phyloP scores from a whole-genome alignment of 257 asterid genomes.

The Cordia subcordata region DNA sequence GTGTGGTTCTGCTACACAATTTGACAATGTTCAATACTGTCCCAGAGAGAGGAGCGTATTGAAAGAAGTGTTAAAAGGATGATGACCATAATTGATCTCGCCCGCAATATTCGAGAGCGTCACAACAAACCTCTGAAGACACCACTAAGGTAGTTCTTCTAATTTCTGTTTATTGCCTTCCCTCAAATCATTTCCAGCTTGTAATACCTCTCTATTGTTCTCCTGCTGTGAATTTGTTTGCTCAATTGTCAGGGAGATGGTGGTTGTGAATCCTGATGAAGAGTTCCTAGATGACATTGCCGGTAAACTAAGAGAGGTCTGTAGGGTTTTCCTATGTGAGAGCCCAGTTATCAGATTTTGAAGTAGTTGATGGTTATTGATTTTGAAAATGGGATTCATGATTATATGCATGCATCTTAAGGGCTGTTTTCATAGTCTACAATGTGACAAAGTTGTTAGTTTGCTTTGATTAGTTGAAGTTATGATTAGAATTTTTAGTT shows the following conservation, averaged over 20 bases:
- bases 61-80: constrained; percentile 88
- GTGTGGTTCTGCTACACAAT: too few species aligned
- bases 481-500: too few species aligned
- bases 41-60: constrained; percentile 69
- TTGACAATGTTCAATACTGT: background rate
- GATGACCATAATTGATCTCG: constrained; percentile 86
- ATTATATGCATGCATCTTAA: too few species aligned
- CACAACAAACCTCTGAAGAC: constrained; percentile 89
- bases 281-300: constrained; percentile 79
- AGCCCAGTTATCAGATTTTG: too few species aligned
- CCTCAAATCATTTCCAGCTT: background rate
- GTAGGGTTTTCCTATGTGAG: too few species aligned
- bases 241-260: constrained; percentile 58
- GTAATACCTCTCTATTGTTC: background rate
- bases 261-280: constrained; percentile 88
- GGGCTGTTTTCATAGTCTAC: too few species aligned
- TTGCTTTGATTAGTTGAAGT: too few species aligned
- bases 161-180: background rate
- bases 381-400: too few species aligned
- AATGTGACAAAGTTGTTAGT: too few species aligned
- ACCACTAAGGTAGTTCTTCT: constrained; percentile 45
- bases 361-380: too few species aligned
- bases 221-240: background rate
- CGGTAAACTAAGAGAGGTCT: constrained; percentile 65
- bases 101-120: constrained; percentile 91